Evolutionary conservation across 2,329 filamentous ascomycete genomes (phyloP), one percentile per base, ranked within the genome.

Genomic region (Davidsoniella virescens): DNA sequence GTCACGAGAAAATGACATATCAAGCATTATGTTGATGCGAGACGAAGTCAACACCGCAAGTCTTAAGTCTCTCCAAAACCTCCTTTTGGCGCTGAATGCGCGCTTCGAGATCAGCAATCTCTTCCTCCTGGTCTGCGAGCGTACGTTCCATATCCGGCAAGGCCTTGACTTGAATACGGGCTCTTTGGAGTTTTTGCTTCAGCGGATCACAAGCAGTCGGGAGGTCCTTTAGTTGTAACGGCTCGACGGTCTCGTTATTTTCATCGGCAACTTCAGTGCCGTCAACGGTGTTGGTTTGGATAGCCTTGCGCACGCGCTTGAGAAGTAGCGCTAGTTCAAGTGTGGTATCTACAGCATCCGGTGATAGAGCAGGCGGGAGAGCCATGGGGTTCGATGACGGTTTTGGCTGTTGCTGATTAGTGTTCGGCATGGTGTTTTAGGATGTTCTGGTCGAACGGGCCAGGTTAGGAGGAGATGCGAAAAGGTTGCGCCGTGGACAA

Each of bases 261-360:
- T 47, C 5, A 10, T 20, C 42, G 16, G 44, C 12, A 3, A 29
- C 18, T 10, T 41, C 17, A 59, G 49, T 56, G 50, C 59, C 41
- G 54, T 56, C 40, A 25, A 39, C 36, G n/a, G 29, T 37, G 10
- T 38, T 38, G 23, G 49, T 43, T 18, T 41, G 41, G n/a, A 53
- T 46, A 37, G 64, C 61, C 57, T 84, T 33, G 29, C 29, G 77
- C 16, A 95, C 75, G 47, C 84, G 84, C 56, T 78, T 71, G 54
- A 95, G 78, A 57, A 94, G 77, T 53, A 79, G 73, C 59, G 86
- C 81, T 49, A 95, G 77, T 59, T 87, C 79, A 23, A 87, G 86
- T 49, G 94, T 75, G 57, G 87, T 78, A 68, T 94, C 88, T 67
- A 95, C 86, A 46, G 79, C 78, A 64, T 88, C 82, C 25, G 88